Evolutionary conservation across 306 rosid genomes (phyloP), one percentile per base, ranked within the genome.

Genomic region (Nissolia schottii): DNA sequence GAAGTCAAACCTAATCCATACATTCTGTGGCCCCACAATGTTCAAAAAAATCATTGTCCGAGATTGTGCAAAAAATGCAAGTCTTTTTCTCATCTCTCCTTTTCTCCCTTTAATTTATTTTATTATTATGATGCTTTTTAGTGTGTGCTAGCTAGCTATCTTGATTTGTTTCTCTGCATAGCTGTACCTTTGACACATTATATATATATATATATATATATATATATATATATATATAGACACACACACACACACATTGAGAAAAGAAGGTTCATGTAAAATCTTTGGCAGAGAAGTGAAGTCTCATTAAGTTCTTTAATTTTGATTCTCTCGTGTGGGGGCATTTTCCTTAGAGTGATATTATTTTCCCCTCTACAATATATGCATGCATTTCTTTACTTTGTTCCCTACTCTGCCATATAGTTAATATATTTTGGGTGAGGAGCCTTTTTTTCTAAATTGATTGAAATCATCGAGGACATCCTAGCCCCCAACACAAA

Each of bases 1-100:
- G 59, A 79, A 73, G 83, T 73, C 83, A 79, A 79, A 79, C 83
- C 71, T 67, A 79, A 73, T 73, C 79, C 66, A 79, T 50, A 67
- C 76, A 79, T 79, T 79, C 41, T 67, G 27, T 49, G 79, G 83
- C 76, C 59, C 83, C 79, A 59, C 16, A 58, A n/a, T 66, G 71
- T 73, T 66, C 58, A 66, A 66, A 73, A 66, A 66, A 73, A 66
- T 79, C 24, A 57, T 79, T 58, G 40, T 66, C 57, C 71, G 10
- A 79, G 81, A 87, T 77, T 70, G 50, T 69, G 75, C 62, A 57
- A 58, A 46, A 57, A 58, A 46, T 80, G 82, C 71, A 68, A 31
- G 75, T 80, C 80, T n/a, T 37, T 76, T 76, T 76, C 80, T 38
- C 41, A 12, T 2, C 15, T 32, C 2, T 60, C 68, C 53, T 67